These are phyloP conservation scores for Antarctomyces pellizariae DNA, from an alignment of 495 filamentous ascomycete genomes.

Conservation along the genomic window DNA sequence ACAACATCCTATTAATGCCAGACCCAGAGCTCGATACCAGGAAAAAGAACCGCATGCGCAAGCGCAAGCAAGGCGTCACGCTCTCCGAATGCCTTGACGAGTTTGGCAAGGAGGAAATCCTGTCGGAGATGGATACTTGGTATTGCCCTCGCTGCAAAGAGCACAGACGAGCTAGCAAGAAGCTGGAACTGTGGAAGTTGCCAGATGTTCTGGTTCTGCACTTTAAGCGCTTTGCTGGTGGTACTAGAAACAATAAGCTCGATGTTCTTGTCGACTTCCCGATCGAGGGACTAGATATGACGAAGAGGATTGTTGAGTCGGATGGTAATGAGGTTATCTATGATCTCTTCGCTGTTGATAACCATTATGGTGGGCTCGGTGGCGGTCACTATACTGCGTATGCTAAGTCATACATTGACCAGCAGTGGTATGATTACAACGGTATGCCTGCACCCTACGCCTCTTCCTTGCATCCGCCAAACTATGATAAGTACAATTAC, in stretches of 20 bases:
- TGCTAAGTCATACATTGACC: slow-evolving; percentile 73
- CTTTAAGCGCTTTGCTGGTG: slow-evolving; percentile 72
- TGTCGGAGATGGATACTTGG: slow-evolving; percentile 90
- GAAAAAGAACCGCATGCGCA: slow-evolving; percentile 29
- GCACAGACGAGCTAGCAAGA: slow-evolving; percentile 76
- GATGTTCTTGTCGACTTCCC: slow-evolving; percentile 85
- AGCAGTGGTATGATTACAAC: slow-evolving; percentile 85
- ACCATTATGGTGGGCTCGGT: slow-evolving; percentile 76
- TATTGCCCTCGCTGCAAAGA: slow-evolving; percentile 92
- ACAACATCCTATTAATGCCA: slow-evolving; percentile 22
- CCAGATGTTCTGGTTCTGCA: slow-evolving; percentile 90
- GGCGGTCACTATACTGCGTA: slow-evolving; percentile 92
- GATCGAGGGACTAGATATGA: slow-evolving; percentile 65
- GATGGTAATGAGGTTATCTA: slow-evolving; percentile 63
- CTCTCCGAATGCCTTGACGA: slow-evolving; percentile 85
- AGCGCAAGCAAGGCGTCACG: slow-evolving; percentile 49
- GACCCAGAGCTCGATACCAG: slow-evolving; percentile 45
- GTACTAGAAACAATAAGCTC: slow-evolving; percentile 62
- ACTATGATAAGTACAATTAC: slow-evolving; percentile 6
- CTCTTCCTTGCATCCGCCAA: slow-evolving; percentile 1
- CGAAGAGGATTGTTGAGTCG: slow-evolving; percentile 46
- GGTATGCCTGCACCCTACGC: slow-evolving; percentile 36
- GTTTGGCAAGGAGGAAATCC: slow-evolving; percentile 76
- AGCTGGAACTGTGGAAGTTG: slow-evolving; percentile 86
- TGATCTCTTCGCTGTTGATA: slow-evolving; percentile 84